phyloP scores from a whole-genome alignment of 352 stramenopile genomes.

The Phytophthora cryptogea region DNA sequence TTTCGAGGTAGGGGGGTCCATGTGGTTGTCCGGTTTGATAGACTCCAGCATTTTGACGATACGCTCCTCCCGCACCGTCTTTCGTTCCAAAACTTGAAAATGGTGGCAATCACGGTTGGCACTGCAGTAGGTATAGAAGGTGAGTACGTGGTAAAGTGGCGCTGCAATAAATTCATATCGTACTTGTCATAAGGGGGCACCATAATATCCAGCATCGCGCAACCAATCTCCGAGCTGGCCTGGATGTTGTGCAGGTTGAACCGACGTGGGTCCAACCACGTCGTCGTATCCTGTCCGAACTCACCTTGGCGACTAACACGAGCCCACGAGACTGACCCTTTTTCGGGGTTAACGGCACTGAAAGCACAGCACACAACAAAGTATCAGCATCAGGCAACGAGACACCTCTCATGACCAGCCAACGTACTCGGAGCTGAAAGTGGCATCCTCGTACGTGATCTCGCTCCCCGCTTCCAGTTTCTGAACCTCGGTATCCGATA shows the following conservation, averaged over 20 bases:
- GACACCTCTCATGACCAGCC: not conserved
- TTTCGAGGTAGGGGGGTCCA: constrained; percentile 45
- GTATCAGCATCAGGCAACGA: constrained; percentile 2
- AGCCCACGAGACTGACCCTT: constrained; percentile 59
- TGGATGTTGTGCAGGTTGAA: constrained; percentile 86
- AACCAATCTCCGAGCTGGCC: constrained; percentile 71
- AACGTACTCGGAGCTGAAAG: constrained; percentile 42
- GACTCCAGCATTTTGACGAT: constrained; percentile 78
- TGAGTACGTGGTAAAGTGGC: not conserved
- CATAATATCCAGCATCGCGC: constrained; percentile 83
- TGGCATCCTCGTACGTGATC: constrained; percentile 32
- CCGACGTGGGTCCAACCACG: constrained; percentile 80
- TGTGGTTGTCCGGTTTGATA: constrained; percentile 71
- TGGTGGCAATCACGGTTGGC: constrained; percentile 80
- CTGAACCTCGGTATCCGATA: constrained; percentile 49
- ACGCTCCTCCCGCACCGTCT: constrained; percentile 53
- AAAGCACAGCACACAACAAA: constrained; percentile 5
- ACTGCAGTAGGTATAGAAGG: constrained; percentile 34
- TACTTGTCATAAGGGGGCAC: constrained; percentile 89
- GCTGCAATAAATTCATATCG: constrained; percentile 7
- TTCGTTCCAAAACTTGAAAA: constrained; percentile 70
- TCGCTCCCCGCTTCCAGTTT: constrained; percentile 35
- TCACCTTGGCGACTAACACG: constrained; percentile 62
- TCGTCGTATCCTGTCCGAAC: constrained; percentile 64
- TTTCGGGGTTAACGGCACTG: constrained; percentile 43